These are phyloP conservation scores for Botrytis sinoallii DNA, from an alignment of 2,329 filamentous ascomycete genomes.

Conservation along the genomic window DNA sequence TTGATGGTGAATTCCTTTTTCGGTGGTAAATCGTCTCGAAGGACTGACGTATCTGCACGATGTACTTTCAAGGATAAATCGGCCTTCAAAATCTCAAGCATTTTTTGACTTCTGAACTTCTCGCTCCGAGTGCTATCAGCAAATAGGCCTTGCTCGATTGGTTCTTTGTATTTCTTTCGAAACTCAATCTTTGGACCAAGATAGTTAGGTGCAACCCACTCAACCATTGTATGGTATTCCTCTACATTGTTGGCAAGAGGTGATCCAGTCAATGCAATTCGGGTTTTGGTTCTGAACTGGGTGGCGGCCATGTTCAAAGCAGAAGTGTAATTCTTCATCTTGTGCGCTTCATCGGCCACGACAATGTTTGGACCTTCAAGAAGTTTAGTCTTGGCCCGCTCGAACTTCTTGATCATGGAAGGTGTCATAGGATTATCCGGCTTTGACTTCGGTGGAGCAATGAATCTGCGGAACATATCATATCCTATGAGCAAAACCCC, in stretches of 20 bases:
- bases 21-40: constrained; percentile 64
- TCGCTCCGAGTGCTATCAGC: constrained; percentile 57
- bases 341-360: constrained; percentile 82
- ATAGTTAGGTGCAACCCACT: constrained; percentile 80
- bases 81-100: constrained; percentile 66
- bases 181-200: constrained; percentile 70
- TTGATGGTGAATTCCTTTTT: constrained; percentile 83
- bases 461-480: constrained; percentile 55
- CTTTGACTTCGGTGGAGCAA: constrained; percentile 40
- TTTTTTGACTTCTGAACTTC: constrained; percentile 59
- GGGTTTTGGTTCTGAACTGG: constrained; percentile 62
- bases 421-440: constrained; percentile 10
- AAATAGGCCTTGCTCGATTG: constrained; percentile 71
- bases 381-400: constrained; percentile 43
- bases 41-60: constrained; percentile 65
- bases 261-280: constrained; percentile 83
- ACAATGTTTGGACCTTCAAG: constrained; percentile 65
- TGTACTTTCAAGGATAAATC: constrained; percentile 76
- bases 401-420: not conserved
- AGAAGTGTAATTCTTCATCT: constrained; percentile 63
- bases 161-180: constrained; percentile 62
- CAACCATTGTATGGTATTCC: constrained; percentile 84
- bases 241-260: constrained; percentile 79
- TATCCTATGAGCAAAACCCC: constrained; percentile 80
- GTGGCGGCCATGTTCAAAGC: constrained; percentile 52